Conservation (phyloP, 1,139 yeast species). For the Hansenula lynferdii region DNA sequence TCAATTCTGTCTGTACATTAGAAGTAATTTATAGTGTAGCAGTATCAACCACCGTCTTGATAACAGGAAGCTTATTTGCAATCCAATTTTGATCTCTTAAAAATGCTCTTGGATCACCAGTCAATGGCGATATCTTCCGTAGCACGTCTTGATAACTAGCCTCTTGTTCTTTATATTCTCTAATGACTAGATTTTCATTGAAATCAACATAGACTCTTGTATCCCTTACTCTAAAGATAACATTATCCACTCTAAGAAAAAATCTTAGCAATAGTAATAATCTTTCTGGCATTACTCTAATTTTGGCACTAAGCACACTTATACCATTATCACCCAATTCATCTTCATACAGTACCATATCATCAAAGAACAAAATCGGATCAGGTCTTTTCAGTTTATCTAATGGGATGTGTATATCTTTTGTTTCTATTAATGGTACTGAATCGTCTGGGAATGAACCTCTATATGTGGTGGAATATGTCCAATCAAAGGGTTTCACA, state of each 20-base stretch:
- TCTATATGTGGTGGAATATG: slow-evolving; percentile 75
- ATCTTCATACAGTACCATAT: slow-evolving; percentile 84
- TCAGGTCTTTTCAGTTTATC: slow-evolving; percentile 68
- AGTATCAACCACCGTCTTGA: slow-evolving; percentile 26
- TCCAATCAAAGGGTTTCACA: slow-evolving; percentile 93
- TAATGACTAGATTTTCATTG: slow-evolving; percentile 52
- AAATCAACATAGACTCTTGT: slow-evolving; percentile 82
- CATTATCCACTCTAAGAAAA: slow-evolving; percentile 87
- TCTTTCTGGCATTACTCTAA: slow-evolving; percentile 87
- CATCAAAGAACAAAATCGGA: slow-evolving; percentile 87
- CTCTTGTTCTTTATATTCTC: slow-evolving; percentile 80
- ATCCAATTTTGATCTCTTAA: slow-evolving; percentile 87
- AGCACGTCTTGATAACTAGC: slow-evolving; percentile 56
- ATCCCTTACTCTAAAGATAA: slow-evolving; percentile 76
- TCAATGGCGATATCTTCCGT: slow-evolving; percentile 36
- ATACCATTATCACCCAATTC: slow-evolving; percentile 97
- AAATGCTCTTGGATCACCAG: slow-evolving; percentile 66
- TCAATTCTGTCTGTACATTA: neutral
- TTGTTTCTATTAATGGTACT: slow-evolving; percentile 16
- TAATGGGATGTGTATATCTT: slow-evolving; percentile 52
- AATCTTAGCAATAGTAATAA: slow-evolving; percentile 69
- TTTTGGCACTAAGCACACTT: slow-evolving; percentile 67
- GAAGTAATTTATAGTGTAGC: slow-evolving; percentile 13
- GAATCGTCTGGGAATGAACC: slow-evolving; percentile 41
- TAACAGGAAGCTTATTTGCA: slow-evolving; percentile 49